These are phyloP conservation scores for Mucor piriformis DNA, from an alignment of 371 early-diverging fungal species.

Conservation along the genomic window DNA sequence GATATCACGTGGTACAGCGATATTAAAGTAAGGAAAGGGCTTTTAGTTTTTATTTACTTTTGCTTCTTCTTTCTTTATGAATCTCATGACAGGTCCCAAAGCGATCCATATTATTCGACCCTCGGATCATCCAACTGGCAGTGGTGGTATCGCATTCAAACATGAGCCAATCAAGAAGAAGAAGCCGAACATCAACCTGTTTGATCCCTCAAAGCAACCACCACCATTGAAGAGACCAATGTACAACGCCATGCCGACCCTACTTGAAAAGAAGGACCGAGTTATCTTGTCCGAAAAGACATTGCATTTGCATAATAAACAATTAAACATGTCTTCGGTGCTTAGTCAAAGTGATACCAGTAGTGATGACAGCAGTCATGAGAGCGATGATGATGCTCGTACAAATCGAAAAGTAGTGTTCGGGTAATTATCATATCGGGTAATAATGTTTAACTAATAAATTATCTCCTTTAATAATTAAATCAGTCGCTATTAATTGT, in stretches of 20 bases:
- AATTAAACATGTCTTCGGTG: not conserved
- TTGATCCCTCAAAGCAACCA: not conserved
- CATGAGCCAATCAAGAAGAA: not conserved
- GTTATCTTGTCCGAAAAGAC: not conserved
- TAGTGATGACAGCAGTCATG: not conserved
- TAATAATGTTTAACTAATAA: not conserved
- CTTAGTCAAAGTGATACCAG: not conserved
- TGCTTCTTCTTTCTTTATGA: not conserved
- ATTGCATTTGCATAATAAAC: not conserved
- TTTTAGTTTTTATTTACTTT: not conserved
- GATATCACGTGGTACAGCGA: slow-evolving; percentile 1
- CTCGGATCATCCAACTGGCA: not conserved
- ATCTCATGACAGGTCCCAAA: slow-evolving; percentile 16
- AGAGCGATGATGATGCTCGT: slow-evolving; percentile 26
- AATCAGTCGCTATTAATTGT: slow-evolving; percentile 47
- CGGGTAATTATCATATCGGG: slow-evolving; percentile 4
- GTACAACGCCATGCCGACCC: not conserved
- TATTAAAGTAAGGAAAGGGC: not conserved
- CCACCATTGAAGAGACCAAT: not conserved
- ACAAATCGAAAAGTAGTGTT: slow-evolving; percentile 38
- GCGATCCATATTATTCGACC: slow-evolving; percentile 26
- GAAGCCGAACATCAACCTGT: slow-evolving; percentile 1
- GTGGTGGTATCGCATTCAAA: not conserved
- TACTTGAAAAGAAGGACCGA: not conserved
- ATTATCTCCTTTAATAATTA: slow-evolving; percentile 48